Percentiles rank a stretch among this genome's conserved stretches.
These are phyloP conservation scores for Paratinospora sagittata DNA, from an alignment of 164 flowering plant species.

Conservation along the genomic window DNA sequence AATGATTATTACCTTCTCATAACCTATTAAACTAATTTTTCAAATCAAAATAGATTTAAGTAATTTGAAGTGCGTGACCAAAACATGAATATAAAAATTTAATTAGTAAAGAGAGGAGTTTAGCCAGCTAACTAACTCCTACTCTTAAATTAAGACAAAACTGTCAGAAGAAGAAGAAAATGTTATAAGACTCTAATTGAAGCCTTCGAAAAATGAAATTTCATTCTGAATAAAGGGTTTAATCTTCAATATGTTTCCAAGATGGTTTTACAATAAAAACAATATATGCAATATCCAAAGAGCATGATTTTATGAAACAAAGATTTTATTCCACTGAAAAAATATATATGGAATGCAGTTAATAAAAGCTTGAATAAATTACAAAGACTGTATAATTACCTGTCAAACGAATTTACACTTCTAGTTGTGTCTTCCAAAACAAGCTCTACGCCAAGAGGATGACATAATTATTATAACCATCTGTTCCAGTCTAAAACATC, in stretches of 20 bases:
- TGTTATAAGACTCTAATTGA: too few relatives aligned
- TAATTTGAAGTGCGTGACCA: too few relatives aligned
- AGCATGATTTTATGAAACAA: background rate
- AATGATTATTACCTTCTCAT: too few relatives aligned
- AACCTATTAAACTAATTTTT: too few relatives aligned
- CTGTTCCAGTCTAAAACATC: background rate
- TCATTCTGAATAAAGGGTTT: background rate
- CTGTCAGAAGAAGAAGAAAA: too few relatives aligned
- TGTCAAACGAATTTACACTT: background rate
- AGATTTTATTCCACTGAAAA: background rate
- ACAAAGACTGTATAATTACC: background rate
- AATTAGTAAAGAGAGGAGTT: too few relatives aligned
- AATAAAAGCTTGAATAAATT: background rate
- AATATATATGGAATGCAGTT: background rate
- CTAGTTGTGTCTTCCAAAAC: background rate
- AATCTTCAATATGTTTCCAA: background rate
- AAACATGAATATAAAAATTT: too few relatives aligned
- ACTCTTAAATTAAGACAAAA: too few relatives aligned
- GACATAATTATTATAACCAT: background rate
- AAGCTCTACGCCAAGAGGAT: background rate
- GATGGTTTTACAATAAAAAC: background rate
- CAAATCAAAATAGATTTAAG: too few relatives aligned
- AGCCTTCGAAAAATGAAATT: too few relatives aligned
- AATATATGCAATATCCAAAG: too few relatives aligned
- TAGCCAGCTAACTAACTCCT: too few relatives aligned